Evolutionary conservation across 192 early-diverging fungal species (phyloP), one percentile per base, ranked within the genome.

Genomic region (Coemansia sp.): DNA sequence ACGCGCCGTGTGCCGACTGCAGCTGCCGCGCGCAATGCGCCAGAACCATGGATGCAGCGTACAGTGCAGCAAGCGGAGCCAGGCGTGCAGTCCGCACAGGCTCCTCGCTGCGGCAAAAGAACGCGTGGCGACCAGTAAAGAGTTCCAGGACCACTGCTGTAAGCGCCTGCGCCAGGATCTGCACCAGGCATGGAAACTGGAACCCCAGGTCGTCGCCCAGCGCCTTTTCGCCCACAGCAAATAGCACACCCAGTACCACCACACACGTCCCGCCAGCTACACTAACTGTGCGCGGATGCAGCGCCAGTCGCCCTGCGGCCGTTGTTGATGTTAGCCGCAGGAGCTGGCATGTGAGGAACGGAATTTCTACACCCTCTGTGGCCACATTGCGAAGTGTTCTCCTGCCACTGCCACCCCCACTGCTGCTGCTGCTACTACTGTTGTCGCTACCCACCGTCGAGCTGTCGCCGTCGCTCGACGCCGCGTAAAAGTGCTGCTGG

Each of bases 1-100:
- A 60, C 5, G 68, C 61, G 41, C 74, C 74, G 32, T 72, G 68
- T 17, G 63, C 61, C 0, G 68, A 65, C 39, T 61, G 59, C 1
- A 55, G 3, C 36, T 43, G 29, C 24, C 60, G 42, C 1, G 68
- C 65, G 10, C 43, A 50, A 40, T 68, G 60, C 32, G 61, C 40
- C 41, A 63, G 11, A 7, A 68, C 24, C 36, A 62, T 22, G 8
- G 43, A 22, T 1, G 29, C 29, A n/a, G 35, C 54, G 36, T 77
- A 65, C 5, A 77, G 36, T 15, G 62, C 57, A 0, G 65, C 68
- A 32, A 77, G 52, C n/a, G 65, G 61, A 29, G 68, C 39, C 33
- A 71, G 8, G 15, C 43, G 43, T 10, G 35, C 58, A 18, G 58
- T 67, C 11, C 65, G 68, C 50, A 65, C 38, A 0, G 17, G 4